Conservation (phyloP, 345 rosid species). For the Rubroshorea leprosula region DNA sequence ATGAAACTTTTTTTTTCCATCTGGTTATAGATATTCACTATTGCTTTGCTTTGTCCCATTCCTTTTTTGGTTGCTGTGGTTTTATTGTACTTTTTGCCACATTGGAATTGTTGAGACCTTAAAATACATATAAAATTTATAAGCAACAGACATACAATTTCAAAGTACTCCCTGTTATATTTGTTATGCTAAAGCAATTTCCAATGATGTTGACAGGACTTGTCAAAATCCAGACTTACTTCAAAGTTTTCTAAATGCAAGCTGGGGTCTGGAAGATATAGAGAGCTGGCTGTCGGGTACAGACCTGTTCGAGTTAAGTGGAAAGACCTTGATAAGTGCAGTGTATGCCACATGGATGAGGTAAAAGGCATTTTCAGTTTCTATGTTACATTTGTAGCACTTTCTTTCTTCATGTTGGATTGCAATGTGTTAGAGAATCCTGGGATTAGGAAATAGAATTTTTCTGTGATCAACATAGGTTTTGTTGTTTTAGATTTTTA, state of each 20-base stretch:
- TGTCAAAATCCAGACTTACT: slow-evolving; percentile 50
- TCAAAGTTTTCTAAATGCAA: slow-evolving; percentile 44
- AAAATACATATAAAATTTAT: too few relatives aligned
- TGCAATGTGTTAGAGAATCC: background rate
- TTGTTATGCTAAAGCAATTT: slow-evolving; percentile 18
- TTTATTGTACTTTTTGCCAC: background rate
- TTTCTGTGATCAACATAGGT: background rate
- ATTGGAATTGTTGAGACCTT: background rate
- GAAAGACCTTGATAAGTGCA: slow-evolving; percentile 98
- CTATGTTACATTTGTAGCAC: background rate
- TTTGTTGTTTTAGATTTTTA: background rate
- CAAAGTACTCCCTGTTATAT: too few relatives aligned
- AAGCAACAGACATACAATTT: too few relatives aligned
- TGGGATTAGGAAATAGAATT: too few relatives aligned
- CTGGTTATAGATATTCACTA: background rate
- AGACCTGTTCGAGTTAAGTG: slow-evolving; percentile 93
- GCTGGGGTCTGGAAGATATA: slow-evolving; percentile 43
- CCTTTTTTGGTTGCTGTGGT: background rate
- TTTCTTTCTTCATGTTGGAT: too few relatives aligned
- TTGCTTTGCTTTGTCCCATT: background rate
- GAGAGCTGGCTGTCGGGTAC: slow-evolving; percentile 67
- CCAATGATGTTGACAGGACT: slow-evolving; percentile 42
- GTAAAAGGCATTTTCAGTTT: slow-evolving; percentile 29
- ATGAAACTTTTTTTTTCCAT: too few relatives aligned
- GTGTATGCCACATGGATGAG: slow-evolving; percentile 98